phyloP scores from a whole-genome alignment of 1,139 yeast genomes.

The Pneumocystis wakefieldiae region DNA sequence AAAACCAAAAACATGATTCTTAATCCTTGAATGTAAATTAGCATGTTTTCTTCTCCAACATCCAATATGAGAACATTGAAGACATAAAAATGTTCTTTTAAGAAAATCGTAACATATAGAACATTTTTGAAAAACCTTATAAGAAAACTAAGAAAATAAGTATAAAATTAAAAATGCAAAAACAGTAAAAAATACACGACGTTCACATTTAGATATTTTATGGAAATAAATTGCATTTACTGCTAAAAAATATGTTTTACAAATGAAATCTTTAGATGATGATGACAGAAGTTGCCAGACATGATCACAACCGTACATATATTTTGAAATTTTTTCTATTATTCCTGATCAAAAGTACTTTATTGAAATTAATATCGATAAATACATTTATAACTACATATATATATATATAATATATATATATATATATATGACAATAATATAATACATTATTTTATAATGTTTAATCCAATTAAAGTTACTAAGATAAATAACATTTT shows the following conservation, averaged over 20 bases:
- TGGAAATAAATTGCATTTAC: not conserved
- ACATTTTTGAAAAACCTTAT: conserved; percentile 4
- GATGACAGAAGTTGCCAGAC: not conserved
- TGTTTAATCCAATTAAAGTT: not conserved
- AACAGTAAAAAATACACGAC: not conserved
- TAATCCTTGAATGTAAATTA: conserved; percentile 40
- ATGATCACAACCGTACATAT: not conserved
- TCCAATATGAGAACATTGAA: conserved; percentile 74
- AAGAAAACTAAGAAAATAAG: not conserved
- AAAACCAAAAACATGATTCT: conserved; percentile 58
- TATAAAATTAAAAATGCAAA: not conserved
- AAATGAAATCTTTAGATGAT: not conserved
- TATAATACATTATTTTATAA: not conserved
- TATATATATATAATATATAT: not conserved
- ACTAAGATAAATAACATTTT: no score
- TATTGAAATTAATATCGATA: not conserved
- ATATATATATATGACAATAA: not conserved
- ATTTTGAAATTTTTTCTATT: not conserved
- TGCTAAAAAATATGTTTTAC: not conserved
- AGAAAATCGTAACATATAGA: conserved; percentile 12
- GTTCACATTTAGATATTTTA: not conserved
- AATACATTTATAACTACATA: no score
- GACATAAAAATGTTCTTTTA: conserved; percentile 44
- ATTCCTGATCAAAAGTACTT: not conserved
- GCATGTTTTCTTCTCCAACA: conserved; percentile 51